These are phyloP conservation scores for Trypethelium eluteriae DNA, from an alignment of 495 filamentous ascomycete genomes.

Conservation along the genomic window DNA sequence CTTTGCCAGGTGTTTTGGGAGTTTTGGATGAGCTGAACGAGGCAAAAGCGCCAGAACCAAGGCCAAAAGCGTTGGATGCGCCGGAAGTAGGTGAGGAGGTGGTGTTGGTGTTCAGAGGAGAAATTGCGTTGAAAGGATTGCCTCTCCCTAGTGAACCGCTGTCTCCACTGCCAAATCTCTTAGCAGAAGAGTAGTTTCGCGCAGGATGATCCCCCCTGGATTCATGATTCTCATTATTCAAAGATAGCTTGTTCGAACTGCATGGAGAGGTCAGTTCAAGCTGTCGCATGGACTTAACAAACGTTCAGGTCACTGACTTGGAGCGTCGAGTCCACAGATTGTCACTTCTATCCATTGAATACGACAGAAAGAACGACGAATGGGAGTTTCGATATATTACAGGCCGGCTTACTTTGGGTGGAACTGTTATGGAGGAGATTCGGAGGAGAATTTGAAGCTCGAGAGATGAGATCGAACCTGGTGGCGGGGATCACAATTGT, in stretches of 20 bases:
- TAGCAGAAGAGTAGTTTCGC: constrained; percentile 55
- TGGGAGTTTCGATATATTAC: neutral
- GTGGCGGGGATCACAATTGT: neutral
- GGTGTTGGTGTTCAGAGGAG: constrained; percentile 56
- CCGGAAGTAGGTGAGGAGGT: constrained; percentile 80
- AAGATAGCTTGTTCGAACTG: constrained; percentile 56
- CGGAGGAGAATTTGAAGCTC: constrained; percentile 9
- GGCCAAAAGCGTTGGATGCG: constrained; percentile 85
- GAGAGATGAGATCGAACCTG: neutral
- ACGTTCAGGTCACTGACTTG: constrained; percentile 54
- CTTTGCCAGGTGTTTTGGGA: constrained; percentile 77
- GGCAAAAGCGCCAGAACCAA: constrained; percentile 92
- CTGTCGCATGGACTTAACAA: constrained; percentile 11
- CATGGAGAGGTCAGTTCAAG: constrained; percentile 18
- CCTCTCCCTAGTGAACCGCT: constrained; percentile 68
- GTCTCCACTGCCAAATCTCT: constrained; percentile 65
- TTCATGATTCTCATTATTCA: constrained; percentile 53
- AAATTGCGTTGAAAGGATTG: constrained; percentile 79
- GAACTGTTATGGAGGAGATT: constrained; percentile 16
- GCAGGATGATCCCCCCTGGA: constrained; percentile 55
- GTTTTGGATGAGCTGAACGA: constrained; percentile 76
- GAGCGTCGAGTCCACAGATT: constrained; percentile 85
- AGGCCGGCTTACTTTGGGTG: neutral
- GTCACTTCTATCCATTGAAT: constrained; percentile 48
- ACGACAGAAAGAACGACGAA: neutral